These are phyloP conservation scores for Panaeolus papilionaceus DNA, from an alignment of 768 basidiomycete species.

Conservation along the genomic window DNA sequence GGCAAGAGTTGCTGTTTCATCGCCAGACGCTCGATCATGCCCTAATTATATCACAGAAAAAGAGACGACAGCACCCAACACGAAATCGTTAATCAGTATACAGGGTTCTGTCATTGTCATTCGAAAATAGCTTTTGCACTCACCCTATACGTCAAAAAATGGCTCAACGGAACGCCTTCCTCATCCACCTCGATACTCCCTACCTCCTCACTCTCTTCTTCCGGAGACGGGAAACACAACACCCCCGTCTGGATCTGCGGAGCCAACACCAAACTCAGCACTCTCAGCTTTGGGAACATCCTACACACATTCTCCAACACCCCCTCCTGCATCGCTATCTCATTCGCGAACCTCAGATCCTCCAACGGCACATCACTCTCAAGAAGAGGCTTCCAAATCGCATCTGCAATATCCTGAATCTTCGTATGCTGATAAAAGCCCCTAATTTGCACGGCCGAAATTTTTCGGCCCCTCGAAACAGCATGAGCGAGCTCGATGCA, in stretches of 20 bases:
- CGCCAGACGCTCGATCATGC: slow-evolving; percentile 7
- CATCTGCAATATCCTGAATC: slow-evolving; percentile 1
- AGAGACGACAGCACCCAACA: neutral
- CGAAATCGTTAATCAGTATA: neutral
- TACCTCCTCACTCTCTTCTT: slow-evolving; percentile 7
- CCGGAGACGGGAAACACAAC: slow-evolving; percentile 5
- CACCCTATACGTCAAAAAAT: slow-evolving; percentile 12
- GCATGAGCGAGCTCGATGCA: slow-evolving; percentile 10
- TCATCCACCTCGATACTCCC: slow-evolving; percentile 9
- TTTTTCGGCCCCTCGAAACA: neutral
- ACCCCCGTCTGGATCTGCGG: slow-evolving; percentile 11
- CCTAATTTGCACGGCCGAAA: slow-evolving; percentile 1
- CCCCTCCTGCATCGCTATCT: slow-evolving; percentile 12
- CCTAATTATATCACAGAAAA: neutral
- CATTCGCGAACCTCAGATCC: slow-evolving; percentile 6
- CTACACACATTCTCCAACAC: slow-evolving; percentile 4
- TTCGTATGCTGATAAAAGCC: neutral
- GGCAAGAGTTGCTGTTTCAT: neutral
- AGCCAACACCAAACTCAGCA: slow-evolving; percentile 3
- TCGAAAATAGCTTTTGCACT: neutral
- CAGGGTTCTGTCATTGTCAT: neutral
- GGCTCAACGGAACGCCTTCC: neutral
- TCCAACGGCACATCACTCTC: slow-evolving; percentile 6
- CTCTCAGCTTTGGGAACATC: slow-evolving; percentile 7
- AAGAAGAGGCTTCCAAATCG: slow-evolving; percentile 2